A percentile compares a stretch with the other conserved stretches of the same genome.
These are phyloP conservation scores for Ilex paraguariensis DNA, from an alignment of 305 asterid genomes.

Conservation along the genomic window DNA sequence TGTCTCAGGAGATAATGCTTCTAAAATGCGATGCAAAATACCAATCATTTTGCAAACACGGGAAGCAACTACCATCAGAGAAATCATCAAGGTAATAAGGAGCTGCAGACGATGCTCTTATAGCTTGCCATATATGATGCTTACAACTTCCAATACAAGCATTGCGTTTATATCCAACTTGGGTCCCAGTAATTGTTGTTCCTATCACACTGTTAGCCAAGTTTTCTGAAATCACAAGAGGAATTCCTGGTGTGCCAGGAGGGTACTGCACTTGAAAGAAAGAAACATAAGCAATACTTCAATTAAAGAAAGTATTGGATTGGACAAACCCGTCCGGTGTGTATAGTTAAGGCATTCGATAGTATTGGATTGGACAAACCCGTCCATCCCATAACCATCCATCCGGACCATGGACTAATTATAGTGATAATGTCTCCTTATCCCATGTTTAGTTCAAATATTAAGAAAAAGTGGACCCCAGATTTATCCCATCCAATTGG, in stretches of 20 bases:
- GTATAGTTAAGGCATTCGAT: no score
- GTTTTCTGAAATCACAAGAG: constrained; percentile 65
- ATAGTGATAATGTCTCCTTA: no score
- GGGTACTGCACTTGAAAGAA: constrained; percentile 68
- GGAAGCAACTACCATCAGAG: constrained; percentile 70
- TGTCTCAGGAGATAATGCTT: constrained; percentile 4
- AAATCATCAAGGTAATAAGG: constrained; percentile 99
- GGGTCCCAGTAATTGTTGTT: constrained; percentile 69
- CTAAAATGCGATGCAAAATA: constrained; percentile 5
- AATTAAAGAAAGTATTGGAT: no score
- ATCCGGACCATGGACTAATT: no score
- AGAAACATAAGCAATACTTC: neutral
- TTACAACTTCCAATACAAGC: constrained; percentile 98
- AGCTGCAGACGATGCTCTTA: constrained; percentile 99
- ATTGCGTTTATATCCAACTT: constrained; percentile 73
- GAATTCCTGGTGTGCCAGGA: constrained; percentile 89
- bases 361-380: no score
- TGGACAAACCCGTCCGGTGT: no score
- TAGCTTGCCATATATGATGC: constrained; percentile 96
- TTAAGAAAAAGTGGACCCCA: no score
- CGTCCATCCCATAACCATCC: no score
- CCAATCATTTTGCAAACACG: constrained; percentile 7
- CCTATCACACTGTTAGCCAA: constrained; percentile 57
- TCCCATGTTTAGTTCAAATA: no score
- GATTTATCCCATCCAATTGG: no score